A percentile compares a stretch with the other conserved stretches of the same genome.
These are phyloP conservation scores for Solanum gracilifrons DNA, from an alignment of 257 asterid species.

Conservation along the genomic window DNA sequence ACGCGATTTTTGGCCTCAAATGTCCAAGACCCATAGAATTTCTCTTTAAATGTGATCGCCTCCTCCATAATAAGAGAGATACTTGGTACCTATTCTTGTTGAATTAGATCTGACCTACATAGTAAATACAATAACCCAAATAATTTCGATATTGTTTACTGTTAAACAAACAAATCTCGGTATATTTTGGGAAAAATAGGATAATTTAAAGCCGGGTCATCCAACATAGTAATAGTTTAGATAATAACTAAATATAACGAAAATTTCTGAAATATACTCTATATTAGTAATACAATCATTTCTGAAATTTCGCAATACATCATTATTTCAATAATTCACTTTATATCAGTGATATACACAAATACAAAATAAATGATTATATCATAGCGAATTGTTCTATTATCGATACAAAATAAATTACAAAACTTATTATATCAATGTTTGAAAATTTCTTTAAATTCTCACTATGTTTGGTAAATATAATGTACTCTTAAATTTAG, in stretches of 20 bases:
- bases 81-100: too few species aligned
- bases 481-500: too few species aligned
- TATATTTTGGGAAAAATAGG: neutral
- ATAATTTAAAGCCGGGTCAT: neutral
- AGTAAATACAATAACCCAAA: neutral
- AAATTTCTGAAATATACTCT: neutral
- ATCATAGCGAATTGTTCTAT: neutral
- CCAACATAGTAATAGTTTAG: too few species aligned
- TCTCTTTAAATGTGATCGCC: too few species aligned
- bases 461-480: neutral
- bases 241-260: too few species aligned
- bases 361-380: neutral
- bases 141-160: neutral
- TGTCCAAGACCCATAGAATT: too few species aligned
- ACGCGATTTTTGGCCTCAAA: too few species aligned
- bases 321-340: neutral
- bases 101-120: too few species aligned
- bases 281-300: neutral
- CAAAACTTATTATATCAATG: too few species aligned
- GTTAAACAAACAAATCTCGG: neutral
- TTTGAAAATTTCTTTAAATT: too few species aligned
- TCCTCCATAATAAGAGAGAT: too few species aligned
- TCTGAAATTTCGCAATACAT: too few species aligned
- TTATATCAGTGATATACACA: neutral
- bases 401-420: neutral